Base-by-base conservation (phyloP, 2,329 filamentous ascomycete species). In the Fragosphaeria purpurea region DNA sequence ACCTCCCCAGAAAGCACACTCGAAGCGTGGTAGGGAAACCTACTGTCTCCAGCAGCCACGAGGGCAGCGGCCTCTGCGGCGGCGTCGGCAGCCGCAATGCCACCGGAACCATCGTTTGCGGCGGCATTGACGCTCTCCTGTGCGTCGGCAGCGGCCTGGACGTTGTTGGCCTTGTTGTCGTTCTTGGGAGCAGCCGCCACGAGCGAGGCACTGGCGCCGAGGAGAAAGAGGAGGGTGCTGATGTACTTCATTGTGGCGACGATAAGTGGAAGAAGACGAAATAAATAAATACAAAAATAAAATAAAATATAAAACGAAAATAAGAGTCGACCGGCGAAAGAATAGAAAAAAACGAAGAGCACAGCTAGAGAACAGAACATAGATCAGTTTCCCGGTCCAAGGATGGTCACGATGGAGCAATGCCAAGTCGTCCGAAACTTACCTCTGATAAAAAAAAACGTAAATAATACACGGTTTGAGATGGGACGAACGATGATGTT, bases 231-330 rank as follows among this genome's bases (percentile, higher is more conserved):
- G 43, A 56, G 45, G 22, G 54, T 45, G 46, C 12, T 49, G 30
- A 56, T 38, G 52, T 56, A 56, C 50, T 52, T 56, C 52, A 56
- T 56, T 34, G 34, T 52, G 54, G 22, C 35, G 41, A 35, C 31
- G 11, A n/a, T 12, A 22, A 31, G 22, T 31, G 10, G 35, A 37
- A 37, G 7, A 37, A 37, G 11, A 37, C 5, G 31, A 45, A 11
- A n/a, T 34, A 30, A 38, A 41, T 12, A 34, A 13, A 44, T 8
- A 13, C 13, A 4, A 42, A 41, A 33, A 12, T 10, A 5, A 33
- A 46, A 6, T 11, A 11, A 22, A 33, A 38, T 9, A 22, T 33
- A 44, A 32, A 30, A 11, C 0, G 9, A 31, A 38, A 31, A 33
- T 45, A 41, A 12, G 46, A 13, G 44, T 54, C 52, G 52, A 47